Evolutionary conservation across 352 stramenopile species (phyloP), one percentile per base, ranked within the genome.

Genomic region (Thalassiosira hispida): DNA sequence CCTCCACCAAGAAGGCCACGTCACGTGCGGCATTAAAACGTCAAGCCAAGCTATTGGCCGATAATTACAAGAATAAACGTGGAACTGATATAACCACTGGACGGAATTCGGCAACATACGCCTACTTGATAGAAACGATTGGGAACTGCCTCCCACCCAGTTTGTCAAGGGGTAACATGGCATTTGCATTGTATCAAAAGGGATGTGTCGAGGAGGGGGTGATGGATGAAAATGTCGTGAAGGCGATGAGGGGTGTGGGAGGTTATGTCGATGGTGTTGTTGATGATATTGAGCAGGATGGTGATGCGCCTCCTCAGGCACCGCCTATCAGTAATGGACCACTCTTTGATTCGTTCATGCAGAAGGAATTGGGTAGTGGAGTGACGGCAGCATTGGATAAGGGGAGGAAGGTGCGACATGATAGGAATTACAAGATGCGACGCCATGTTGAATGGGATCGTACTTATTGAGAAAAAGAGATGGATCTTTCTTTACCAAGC

Each of bases 91-190:
- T 82, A 7, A 47, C 77, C 14, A 71, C 42, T 44, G 76, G 76
- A 8, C 67, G 72, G 31, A 88, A 87, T 53, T 51, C 66, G 16
- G 83, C 83, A 18, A 88, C 83, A 9, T 90, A 86, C 66, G 53
- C 67, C 0, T 88, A 90, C 65, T 35, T 88, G 31, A 63, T 90
- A 29, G 51, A 77, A 40, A 70, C 77, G 16, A 35, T 90, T 31
- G 40, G 42, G 6, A 86, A 86, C 46, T 88, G 68, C 44, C 56
- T 90, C 18, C 83, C 83, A 23, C 59, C 72, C 5, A 84, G 75
- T 60, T 44, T 78, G 53, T 78, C 67, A 29, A 27, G 69, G 6
- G 83, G 83, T 25, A 86, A 88, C 62, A 85, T 87, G 57, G 73
- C 83, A 16, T 79, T 77, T 66, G 76, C 40, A 7, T 35, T 84